phyloP scores from a whole-genome alignment of 2,329 filamentous ascomycete species.

The Colletotrichum musicola region DNA sequence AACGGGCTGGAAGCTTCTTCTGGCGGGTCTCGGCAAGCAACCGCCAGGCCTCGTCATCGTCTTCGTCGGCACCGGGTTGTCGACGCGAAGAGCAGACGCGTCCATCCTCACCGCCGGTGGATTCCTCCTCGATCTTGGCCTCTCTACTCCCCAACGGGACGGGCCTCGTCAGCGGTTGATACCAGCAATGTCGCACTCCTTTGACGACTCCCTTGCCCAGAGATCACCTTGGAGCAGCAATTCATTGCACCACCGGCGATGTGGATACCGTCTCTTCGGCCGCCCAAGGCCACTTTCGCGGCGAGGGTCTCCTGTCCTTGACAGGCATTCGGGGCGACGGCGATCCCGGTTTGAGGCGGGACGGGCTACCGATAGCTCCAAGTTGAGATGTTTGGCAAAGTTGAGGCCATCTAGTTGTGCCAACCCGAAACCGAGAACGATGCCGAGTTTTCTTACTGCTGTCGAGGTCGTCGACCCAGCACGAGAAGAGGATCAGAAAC shows the following conservation, averaged over 20 bases:
- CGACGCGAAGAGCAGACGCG: slow-evolving; percentile 12
- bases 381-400: background rate
- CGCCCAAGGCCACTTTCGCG: background rate
- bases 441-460: too few species aligned
- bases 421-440: too few species aligned
- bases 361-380: background rate
- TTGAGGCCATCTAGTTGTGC: too few species aligned
- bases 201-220: background rate
- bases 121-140: background rate
- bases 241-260: background rate
- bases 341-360: background rate
- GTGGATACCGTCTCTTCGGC: slow-evolving; percentile 6
- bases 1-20: background rate
- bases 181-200: background rate
- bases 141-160: background rate
- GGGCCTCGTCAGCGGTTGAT: slow-evolving; percentile 2
- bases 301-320: background rate
- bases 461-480: too few species aligned
- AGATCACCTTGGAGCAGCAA: background rate
- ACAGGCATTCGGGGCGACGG: background rate
- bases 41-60: slow-evolving; percentile 25
- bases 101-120: slow-evolving; percentile 6
- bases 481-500: too few species aligned
- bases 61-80: slow-evolving; percentile 4
- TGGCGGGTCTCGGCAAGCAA: background rate